Conservation (phyloP, 441 rosid genomes). For the Erodium chrysanthum region DNA sequence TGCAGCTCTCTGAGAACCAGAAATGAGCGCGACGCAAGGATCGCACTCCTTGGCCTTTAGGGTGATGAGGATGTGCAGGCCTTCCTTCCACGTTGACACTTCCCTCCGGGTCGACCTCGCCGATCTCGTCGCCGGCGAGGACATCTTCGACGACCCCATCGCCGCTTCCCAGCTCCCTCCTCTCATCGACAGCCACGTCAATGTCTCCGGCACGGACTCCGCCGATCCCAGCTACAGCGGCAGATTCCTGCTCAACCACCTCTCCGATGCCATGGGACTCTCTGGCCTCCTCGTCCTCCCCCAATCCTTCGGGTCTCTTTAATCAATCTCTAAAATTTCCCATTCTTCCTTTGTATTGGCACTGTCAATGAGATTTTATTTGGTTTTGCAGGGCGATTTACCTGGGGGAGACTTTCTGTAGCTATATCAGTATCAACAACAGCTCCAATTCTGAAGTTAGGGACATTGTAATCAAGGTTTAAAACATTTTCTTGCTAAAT, state of each 20-base stretch:
- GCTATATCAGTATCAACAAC: constrained; percentile 86
- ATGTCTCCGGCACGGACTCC: constrained; percentile 24
- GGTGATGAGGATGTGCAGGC: constrained; percentile 91
- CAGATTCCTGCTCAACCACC: constrained; percentile 55
- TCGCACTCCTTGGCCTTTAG: constrained; percentile 92
- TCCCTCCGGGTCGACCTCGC: constrained; percentile 71
- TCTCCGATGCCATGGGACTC: constrained; percentile 74
- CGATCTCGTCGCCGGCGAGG: constrained; percentile 85
- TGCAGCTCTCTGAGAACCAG: not conserved
- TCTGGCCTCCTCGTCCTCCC: constrained; percentile 94
- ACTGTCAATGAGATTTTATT: not conserved
- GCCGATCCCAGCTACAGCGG: constrained; percentile 66
- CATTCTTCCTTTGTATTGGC: constrained; percentile 2
- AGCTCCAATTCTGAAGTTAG: constrained; percentile 79
- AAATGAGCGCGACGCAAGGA: constrained; percentile 61
- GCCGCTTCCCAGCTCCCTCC: constrained; percentile 51
- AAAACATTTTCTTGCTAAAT: not conserved
- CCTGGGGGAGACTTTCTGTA: constrained; percentile 87
- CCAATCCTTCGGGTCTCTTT: constrained; percentile 66
- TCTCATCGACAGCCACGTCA: constrained; percentile 33
- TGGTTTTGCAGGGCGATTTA: constrained; percentile 57
- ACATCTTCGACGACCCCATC: constrained; percentile 65
- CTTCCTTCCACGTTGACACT: constrained; percentile 71
- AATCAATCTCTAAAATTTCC: not conserved
- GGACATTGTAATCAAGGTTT: constrained; percentile 73